Evolutionary conservation across 2,329 filamentous ascomycete genomes (phyloP).

Genomic region (Exserohilum turcica): DNA sequence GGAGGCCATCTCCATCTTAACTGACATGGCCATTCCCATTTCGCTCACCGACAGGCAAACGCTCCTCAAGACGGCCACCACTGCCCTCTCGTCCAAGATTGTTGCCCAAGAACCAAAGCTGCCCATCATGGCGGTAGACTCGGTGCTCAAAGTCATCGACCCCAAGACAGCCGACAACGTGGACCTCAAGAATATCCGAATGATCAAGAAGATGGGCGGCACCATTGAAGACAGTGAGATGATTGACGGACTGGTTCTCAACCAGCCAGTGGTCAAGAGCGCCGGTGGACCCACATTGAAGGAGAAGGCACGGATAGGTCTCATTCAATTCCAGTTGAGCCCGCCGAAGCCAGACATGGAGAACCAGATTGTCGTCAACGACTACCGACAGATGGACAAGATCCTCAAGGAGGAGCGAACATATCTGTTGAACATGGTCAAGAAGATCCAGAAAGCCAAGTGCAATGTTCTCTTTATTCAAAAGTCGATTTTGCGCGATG

Average conservation of each 20-base stretch:
- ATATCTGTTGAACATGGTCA: conserved; percentile 97
- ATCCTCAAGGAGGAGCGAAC: conserved; percentile 98
- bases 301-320: conserved; percentile 95
- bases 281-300: conserved; percentile 88
- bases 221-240: conserved; percentile 99
- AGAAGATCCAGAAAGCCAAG: conserved; percentile 99
- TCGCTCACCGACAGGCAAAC: conserved; percentile 84
- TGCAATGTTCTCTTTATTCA: conserved; percentile 98
- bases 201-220: conserved; percentile 96
- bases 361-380: conserved; percentile 98
- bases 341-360: conserved; percentile 99
- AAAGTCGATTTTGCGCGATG: conserved; percentile 96
- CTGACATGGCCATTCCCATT: conserved; percentile 95
- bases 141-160: conserved; percentile 94
- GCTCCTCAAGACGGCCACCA: conserved; percentile 94
- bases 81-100: conserved; percentile 97
- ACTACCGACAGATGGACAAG: conserved; percentile 99
- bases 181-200: conserved; percentile 93
- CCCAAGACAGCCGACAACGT: conserved; percentile 95
- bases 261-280: conserved; percentile 91
- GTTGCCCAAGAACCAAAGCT: conserved; percentile 96
- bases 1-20: conserved; percentile 85
- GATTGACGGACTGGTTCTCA: conserved; percentile 90
- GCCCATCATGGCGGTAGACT: conserved; percentile 97
- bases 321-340: conserved; percentile 98